phyloP scores from a whole-genome alignment of 164 flowering plant species.

The Tetracentron sinense region DNA sequence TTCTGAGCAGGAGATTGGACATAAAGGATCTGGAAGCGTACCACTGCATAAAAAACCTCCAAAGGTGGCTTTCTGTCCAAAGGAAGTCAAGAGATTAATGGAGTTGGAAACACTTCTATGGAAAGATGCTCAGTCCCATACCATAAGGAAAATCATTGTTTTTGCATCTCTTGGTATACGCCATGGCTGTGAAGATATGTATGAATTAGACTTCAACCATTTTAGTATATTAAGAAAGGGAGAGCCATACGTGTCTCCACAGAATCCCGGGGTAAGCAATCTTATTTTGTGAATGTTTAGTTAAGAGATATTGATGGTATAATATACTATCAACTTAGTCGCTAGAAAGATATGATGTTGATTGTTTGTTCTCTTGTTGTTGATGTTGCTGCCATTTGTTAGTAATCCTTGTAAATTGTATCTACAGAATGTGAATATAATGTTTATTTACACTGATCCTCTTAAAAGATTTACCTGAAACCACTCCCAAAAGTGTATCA shows the following conservation, averaged over 20 bases:
- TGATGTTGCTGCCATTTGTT: not conserved
- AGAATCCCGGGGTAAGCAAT: conserved; percentile 50
- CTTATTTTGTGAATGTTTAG: not conserved
- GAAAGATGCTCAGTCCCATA: conserved; percentile 54
- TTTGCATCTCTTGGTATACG: conserved; percentile 56
- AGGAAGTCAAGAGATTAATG: conserved; percentile 45
- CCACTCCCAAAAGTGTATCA: too few species aligned
- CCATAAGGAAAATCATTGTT: conserved; percentile 54
- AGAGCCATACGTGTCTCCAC: conserved; percentile 42
- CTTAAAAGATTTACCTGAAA: too few species aligned
- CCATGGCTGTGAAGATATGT: conserved; percentile 64
- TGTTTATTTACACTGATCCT: too few species aligned
- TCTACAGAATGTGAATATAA: too few species aligned
- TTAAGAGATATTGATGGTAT: not conserved
- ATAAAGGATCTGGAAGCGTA: conserved; percentile 17
- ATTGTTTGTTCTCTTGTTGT: not conserved
- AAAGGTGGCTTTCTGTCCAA: conserved; percentile 53
- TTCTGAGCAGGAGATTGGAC: conserved; percentile 16
- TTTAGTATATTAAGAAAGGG: conserved; percentile 50
- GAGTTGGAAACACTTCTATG: conserved; percentile 31
- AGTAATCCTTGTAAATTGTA: not conserved
- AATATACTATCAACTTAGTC: not conserved
- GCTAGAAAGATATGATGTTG: not conserved
- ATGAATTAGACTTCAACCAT: conserved; percentile 56
- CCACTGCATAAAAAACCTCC: conserved; percentile 32